A percentile compares a stretch with the other conserved stretches of the same genome.
Conservation (phyloP, 179 eudicot species). For the Beta macrorhiza region DNA sequence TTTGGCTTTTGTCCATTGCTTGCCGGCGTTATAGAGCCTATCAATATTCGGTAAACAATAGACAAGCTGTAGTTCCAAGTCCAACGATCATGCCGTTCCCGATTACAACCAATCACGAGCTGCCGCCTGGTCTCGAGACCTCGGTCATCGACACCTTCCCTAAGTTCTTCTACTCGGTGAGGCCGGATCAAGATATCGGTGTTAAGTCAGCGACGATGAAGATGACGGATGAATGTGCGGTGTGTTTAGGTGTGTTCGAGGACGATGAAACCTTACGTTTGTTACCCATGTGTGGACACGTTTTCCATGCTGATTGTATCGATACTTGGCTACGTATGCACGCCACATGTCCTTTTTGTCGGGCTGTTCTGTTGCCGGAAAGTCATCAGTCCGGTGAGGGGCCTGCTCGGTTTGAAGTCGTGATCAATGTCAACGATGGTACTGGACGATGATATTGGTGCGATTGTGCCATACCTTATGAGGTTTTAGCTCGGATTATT, state of each 20-base stretch:
- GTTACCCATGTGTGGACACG: constrained; percentile 68
- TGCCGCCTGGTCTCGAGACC: constrained; percentile 22
- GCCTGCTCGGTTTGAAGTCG: background rate
- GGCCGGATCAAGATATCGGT: background rate
- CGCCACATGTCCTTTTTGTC: constrained; percentile 65
- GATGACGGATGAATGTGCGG: constrained; percentile 50
- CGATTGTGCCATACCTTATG: background rate
- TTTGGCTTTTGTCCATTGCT: constrained; percentile 28
- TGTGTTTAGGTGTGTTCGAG: constrained; percentile 56
- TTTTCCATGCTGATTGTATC: constrained; percentile 64
- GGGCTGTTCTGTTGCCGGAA: constrained; percentile 24
- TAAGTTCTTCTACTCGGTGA: constrained; percentile 1
- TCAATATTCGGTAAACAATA: background rate
- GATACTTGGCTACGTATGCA: constrained; percentile 59
- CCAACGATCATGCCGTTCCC: background rate
- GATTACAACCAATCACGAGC: background rate
- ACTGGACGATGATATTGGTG: background rate
- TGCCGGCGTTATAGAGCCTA: constrained; percentile 24
- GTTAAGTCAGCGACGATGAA: background rate
- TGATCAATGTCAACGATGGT: constrained; percentile 15
- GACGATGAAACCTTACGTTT: constrained; percentile 53
- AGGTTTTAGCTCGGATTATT: too few species aligned
- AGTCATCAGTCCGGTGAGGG: background rate
- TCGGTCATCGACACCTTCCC: constrained; percentile 23
- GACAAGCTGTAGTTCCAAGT: background rate